Conservation (phyloP, 208 protist genomes). For the Pavlovales sp. region DNA sequence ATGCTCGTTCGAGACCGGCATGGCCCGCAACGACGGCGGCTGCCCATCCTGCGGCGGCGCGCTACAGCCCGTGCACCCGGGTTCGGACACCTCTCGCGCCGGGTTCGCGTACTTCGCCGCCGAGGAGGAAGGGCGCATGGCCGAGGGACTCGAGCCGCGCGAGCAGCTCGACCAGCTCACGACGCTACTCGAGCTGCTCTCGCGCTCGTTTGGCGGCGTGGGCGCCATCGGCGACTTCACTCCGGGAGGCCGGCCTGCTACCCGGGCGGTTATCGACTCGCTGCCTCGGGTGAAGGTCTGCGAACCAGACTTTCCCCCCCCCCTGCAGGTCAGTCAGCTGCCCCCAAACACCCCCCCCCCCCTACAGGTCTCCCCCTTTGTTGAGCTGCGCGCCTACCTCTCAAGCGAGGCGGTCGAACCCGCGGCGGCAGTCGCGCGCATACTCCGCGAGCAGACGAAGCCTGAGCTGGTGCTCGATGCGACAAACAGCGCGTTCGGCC, state of each 20-base stretch:
- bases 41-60: not conserved
- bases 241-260: too few species aligned
- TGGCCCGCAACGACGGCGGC: not conserved
- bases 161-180: not conserved
- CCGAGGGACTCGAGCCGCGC: not conserved
- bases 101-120: too few species aligned
- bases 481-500: not conserved
- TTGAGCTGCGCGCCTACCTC: not conserved
- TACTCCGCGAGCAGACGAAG: not conserved
- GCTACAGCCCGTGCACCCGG: not conserved
- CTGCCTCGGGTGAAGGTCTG: not conserved
- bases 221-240: not conserved
- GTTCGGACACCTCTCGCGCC: too few species aligned
- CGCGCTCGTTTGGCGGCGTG: not conserved
- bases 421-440: not conserved
- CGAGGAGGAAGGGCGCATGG: too few species aligned
- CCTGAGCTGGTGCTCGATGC: not conserved
- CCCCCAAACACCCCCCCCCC: too few species aligned
- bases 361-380: not conserved
- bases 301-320: too few species aligned
- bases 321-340: too few species aligned
- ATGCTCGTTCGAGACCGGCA: not conserved
- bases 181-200: not conserved
- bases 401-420: not conserved
- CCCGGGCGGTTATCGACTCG: not conserved